Evolutionary conservation across 306 rosid genomes (phyloP), one percentile per base, ranked within the genome.

Genomic region (Cucumis cinereus): DNA sequence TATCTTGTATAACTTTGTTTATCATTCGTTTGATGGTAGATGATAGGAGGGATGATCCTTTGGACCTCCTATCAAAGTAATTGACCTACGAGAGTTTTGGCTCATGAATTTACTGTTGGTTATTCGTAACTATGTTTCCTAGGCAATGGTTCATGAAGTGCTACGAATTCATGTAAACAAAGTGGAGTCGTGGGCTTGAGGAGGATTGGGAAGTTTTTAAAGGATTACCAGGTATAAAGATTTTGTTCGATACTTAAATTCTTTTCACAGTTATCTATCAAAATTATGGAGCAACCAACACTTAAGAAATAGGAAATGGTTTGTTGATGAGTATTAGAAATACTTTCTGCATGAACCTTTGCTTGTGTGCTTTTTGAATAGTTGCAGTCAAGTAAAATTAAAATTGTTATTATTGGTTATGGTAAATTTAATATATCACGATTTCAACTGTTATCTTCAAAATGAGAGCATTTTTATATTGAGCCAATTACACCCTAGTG

Each of bases 61-160:
- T 57, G 62, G 13, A 0, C 3, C 62, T 11, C 62, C 62, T 57
- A 57, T 23, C 62, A 57, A 57, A 57, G 22, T 11, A 57, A 22
- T 23, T 33, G 33, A 57, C 33, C 62, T 57, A 22, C 11, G 28
- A 56, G 30, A 57, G 11, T 0, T 3, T 57, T 24, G 19, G 28
- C 33, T 58, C 2, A 11, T 11, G 17, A 23, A 58, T 11, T 23
- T 72, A 20, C 12, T 14, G 11, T 68, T 9, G 38, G 43, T 26
- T 50, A 26, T 72, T 72, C 30, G 54, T 10, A 16, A 72, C 77
- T 64, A 68, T 73, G 59, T 62, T 61, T 58, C 54, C 75, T 78
- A 91, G 96, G 97, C 94, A 40, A 93, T 93, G 97, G 94, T 90
- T 79, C 97, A 88, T 74, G 98, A 93, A 82, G 82, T 93, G 83